Evolutionary conservation across 805 yeast genomes (phyloP), one percentile per base, ranked within the genome.

Genomic region (Pichia eremophila): DNA sequence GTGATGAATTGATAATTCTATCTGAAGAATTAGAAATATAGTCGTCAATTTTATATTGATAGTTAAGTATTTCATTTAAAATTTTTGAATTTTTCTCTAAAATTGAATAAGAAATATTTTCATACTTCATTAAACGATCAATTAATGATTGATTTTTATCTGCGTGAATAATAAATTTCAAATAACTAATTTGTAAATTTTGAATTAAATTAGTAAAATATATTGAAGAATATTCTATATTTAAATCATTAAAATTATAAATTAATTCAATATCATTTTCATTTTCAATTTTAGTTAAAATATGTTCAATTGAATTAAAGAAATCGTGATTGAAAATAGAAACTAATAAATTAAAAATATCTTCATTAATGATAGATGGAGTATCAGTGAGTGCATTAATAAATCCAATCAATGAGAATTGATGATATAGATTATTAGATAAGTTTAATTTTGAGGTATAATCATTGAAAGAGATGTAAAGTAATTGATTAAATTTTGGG

Each of bases 321-420:
- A 71, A 51, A 53, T 69, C 48, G 47, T 61, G 44, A 55, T 45
- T 27, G 58, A 64, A 54, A 46, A 68, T 35, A 46, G 54, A 41
- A 39, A 55, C 4, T 34, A 65, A 37, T 12, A 42, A 43, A 11
- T 38, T 43, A 45, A 66, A 38, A 40, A 57, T 32, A 6, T 49
- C 45, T 10, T 57, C 41, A 48, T 59, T 44, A 3, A 57, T 57
- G 46, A 52, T 55, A 39, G 40, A 53, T 18, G 58, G 60, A 51
- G 45, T 55, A 31, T 49, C 50, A n/a, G 56, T 63, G 37, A 60
- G 52, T 46, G 57, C 63, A 39, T 61, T 61, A 22, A 59, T 43
- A 25, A 67, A 57, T 6, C 67, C 67, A n/a, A 58, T 56, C 15
- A 67, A 54, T 15, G 62, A 57, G 35, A 63, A 58, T 27, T 54